Evolutionary conservation across 2,329 filamentous ascomycete species (phyloP), one percentile per base, ranked within the genome.

Genomic region (Arthrobotrys sinensis): DNA sequence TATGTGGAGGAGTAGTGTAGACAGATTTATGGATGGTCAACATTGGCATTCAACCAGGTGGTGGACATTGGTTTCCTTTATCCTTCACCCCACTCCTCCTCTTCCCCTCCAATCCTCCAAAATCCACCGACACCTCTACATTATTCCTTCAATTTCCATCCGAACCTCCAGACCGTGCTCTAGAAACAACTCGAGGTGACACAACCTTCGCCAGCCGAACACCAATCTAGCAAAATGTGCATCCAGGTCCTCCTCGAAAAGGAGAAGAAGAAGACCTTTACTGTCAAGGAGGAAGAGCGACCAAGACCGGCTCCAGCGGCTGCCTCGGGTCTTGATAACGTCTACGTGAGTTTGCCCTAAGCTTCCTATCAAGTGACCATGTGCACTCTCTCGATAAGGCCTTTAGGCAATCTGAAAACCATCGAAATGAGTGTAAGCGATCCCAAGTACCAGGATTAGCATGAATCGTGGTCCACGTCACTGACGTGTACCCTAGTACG

Each of bases 331-430:
- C 64, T 43, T 40, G 21, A 36, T 3, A 21, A 62, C 11, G 38
- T 55, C 48, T 72, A 55, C 12, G 68, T 72, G 53, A 64, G 68
- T 71, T 71, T 72, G 57, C 68, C 10, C n/a, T 40, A 36, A 36
- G 45, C 40, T 28, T 38, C 32, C 12, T 19, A 36, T 38, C 38
- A 7, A 45, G 38, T 52, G 38, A 43, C 11, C 34, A 52, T 32
- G 3, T 12, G 24, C 24, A 28, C 28, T 19, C 65, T 8, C 21
- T 34, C 34, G 11, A 32, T 24, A 48, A n/a, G 32, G 36, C 14
- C 21, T 12, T 69, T 45, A 34, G 45, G 52, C 52, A 69, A 69
- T 48, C 67, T 6, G 14, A 16, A 28, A 1, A 38, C 24, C n/a
- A 40, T 32, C 28, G 24, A 32, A 53, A 28, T 32, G 21, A 32